These are phyloP conservation scores for Coemansia sp. DNA, from an alignment of 192 early-diverging fungal species.

Conservation along the genomic window DNA sequence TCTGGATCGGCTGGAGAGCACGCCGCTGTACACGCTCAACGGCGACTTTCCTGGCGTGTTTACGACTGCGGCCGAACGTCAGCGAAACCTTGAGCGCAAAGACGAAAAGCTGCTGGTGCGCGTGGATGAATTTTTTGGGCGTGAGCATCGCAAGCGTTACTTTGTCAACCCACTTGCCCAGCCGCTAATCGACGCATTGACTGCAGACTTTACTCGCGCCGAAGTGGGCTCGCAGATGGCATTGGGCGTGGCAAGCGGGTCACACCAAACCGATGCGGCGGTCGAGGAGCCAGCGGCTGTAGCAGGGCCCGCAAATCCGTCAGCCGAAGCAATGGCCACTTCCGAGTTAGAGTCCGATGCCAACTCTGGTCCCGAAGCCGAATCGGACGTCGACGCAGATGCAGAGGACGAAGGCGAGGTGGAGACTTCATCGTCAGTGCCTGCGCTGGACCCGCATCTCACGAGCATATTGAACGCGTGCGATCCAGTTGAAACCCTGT, in stretches of 20 bases:
- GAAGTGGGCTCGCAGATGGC: not conserved
- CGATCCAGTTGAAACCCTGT: constrained; percentile 11
- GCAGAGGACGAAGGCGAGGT: not conserved
- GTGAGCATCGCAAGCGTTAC: constrained; percentile 41
- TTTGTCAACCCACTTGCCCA: constrained; percentile 31
- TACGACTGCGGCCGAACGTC: constrained; percentile 4
- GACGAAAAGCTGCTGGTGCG: constrained; percentile 10
- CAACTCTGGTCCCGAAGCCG: not conserved
- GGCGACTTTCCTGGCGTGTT: constrained; percentile 24
- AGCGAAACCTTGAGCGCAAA: constrained; percentile 9
- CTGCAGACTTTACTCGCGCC: constrained; percentile 2
- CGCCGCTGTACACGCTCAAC: constrained; percentile 11
- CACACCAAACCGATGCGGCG: too few species aligned
- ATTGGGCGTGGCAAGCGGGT: too few species aligned
- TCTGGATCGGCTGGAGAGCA: constrained; percentile 19
- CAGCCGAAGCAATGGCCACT: not conserved
- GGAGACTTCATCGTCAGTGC: not conserved
- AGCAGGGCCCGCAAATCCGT: not conserved
- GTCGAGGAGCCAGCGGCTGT: too few species aligned
- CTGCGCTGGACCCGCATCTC: not conserved
- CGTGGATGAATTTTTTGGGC: constrained; percentile 32
- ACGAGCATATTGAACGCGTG: not conserved
- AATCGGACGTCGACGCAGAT: not conserved
- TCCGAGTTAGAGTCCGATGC: not conserved
- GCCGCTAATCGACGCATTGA: constrained; percentile 16